Conservation (phyloP, 805 yeast species). For the Brettanomyces nanus region DNA sequence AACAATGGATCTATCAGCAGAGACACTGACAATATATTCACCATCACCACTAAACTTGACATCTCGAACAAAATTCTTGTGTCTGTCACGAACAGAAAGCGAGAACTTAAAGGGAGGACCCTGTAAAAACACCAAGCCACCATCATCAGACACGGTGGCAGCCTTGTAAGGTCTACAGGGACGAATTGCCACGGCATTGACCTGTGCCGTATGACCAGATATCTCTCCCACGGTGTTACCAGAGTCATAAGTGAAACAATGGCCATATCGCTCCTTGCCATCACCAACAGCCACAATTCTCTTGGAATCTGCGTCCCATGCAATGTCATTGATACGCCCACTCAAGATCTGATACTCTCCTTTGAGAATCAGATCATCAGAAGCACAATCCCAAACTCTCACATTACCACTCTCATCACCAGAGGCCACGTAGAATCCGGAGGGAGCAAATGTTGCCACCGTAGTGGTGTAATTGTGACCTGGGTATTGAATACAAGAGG, state of each 20-base stretch:
- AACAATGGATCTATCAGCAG: conserved; percentile 71
- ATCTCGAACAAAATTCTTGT: conserved; percentile 71
- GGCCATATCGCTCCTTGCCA: conserved; percentile 88
- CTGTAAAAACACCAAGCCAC: conserved; percentile 69
- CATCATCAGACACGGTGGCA: conserved; percentile 87
- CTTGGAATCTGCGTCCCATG: conserved; percentile 87
- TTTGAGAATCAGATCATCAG: conserved; percentile 52
- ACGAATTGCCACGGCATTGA: conserved; percentile 78
- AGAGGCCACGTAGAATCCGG: conserved; percentile 83
- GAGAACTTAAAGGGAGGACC: conserved; percentile 94
- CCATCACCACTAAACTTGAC: conserved; percentile 83
- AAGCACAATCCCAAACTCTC: conserved; percentile 73
- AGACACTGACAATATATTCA: conserved; percentile 63
- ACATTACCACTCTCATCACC: conserved; percentile 91
- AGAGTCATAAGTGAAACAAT: conserved; percentile 85
- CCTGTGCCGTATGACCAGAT: conserved; percentile 79
- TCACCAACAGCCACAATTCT: conserved; percentile 92
- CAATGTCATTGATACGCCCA: conserved; percentile 74
- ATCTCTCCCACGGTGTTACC: conserved; percentile 97
- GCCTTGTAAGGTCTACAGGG: conserved; percentile 89
- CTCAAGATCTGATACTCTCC: conserved; percentile 68
- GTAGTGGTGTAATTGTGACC: conserved; percentile 68
- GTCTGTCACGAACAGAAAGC: conserved; percentile 63
- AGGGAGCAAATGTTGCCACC: conserved; percentile 80
- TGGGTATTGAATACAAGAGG: conserved; percentile 49